A percentile compares a stretch with the other conserved stretches of the same genome.
These are phyloP conservation scores for Sphagnum contortum DNA, from an alignment of 225 moss, liverwort and hornwort species.

Conservation along the genomic window DNA sequence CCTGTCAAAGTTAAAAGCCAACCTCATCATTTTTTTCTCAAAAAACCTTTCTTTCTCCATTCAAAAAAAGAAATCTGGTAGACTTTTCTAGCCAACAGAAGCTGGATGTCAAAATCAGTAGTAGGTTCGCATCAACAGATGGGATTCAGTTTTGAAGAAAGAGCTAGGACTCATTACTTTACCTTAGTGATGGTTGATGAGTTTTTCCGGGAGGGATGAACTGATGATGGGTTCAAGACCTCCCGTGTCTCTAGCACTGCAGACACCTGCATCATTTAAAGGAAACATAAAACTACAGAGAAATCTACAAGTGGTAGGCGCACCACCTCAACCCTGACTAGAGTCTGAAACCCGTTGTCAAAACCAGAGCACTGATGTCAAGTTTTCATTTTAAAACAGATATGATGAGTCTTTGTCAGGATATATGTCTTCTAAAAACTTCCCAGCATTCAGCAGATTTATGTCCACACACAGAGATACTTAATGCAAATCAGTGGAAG, in stretches of 20 bases:
- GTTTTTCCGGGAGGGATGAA: conserved; percentile 87
- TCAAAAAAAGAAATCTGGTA: background rate
- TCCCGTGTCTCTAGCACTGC: conserved; percentile 83
- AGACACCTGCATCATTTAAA: conserved; percentile 45
- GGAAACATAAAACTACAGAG: background rate
- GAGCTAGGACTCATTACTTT: background rate
- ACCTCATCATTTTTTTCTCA: background rate
- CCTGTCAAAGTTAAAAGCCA: conserved; percentile 25
- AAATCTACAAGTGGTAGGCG: background rate
- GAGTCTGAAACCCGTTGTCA: no score
- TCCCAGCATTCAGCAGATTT: no score
- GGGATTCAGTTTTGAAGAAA: no score
- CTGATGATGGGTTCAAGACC: conserved; percentile 65
- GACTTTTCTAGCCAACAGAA: no score
- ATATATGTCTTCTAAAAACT: no score
- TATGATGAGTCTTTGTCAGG: no score
- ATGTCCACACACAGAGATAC: no score
- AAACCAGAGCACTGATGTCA: no score
- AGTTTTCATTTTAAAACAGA: no score
- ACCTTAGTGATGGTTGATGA: conserved; percentile 90
- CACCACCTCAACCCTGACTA: background rate
- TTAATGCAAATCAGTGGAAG: background rate
- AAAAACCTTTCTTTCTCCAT: background rate
- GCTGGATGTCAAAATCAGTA: no score
- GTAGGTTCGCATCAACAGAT: no score